Conservation (phyloP, 2,329 filamentous ascomycete genomes). For the Rosellinia necatrix region DNA sequence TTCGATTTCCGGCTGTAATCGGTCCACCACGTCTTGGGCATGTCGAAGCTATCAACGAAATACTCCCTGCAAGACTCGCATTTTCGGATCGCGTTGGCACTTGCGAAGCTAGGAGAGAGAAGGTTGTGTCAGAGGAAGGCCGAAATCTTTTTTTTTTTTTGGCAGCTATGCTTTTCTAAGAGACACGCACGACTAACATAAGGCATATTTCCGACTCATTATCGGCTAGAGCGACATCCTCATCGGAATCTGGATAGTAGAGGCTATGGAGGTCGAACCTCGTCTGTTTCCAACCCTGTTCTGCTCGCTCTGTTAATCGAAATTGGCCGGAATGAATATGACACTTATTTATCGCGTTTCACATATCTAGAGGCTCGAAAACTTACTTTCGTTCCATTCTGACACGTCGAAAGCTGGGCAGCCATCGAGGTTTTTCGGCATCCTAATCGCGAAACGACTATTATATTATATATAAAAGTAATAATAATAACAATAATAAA, state of each 20-base stretch:
- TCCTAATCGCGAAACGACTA: background rate
- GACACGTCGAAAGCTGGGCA: conserved; percentile 1
- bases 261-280: background rate
- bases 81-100: conserved; percentile 39
- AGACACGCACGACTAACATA: conserved; percentile 13
- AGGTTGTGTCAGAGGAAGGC: too few species aligned
- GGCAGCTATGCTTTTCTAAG: background rate
- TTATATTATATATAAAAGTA: too few species aligned
- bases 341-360: too few species aligned
- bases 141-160: too few species aligned
- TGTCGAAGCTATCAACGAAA: conserved; percentile 34
- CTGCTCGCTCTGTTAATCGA: conserved; percentile 5
- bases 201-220: background rate
- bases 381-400: conserved; percentile 15
- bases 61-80: conserved; percentile 36
- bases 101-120: conserved; percentile 38
- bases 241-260: background rate
- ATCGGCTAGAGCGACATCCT: background rate
- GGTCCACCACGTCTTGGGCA: conserved; percentile 46
- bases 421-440: background rate
- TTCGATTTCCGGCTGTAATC: conserved; percentile 42
- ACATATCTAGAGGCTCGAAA: background rate
- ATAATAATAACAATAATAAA: too few species aligned
- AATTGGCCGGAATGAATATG: background rate
- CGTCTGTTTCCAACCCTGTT: background rate